A percentile compares a stretch with the other conserved stretches of the same genome.
These are phyloP conservation scores for Pichia kluyveri DNA, from an alignment of 805 yeast genomes.

Conservation along the genomic window DNA sequence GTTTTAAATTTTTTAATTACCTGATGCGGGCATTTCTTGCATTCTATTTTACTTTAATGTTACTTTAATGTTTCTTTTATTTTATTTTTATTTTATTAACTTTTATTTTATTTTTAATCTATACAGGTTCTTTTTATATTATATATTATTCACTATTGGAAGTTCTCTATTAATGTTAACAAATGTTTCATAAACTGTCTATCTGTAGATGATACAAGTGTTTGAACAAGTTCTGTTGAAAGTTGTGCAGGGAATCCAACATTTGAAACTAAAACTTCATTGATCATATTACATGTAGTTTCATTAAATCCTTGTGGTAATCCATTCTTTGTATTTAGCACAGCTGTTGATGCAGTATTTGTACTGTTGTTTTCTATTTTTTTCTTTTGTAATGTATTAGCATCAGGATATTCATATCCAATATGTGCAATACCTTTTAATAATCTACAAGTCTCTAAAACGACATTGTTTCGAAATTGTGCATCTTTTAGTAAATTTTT, in stretches of 20 bases:
- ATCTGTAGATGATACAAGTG: conserved; percentile 44
- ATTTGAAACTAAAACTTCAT: neutral
- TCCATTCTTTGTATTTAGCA: conserved; percentile 31
- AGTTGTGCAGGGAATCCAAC: conserved; percentile 27
- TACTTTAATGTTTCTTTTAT: too few relatives aligned
- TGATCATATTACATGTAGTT: conserved; percentile 21
- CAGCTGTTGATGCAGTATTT: too few relatives aligned
- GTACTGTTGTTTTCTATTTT: conserved; percentile 9
- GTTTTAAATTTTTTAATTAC: too few relatives aligned
- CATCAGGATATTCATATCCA: conserved; percentile 26
- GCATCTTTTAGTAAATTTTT: conserved; percentile 58
- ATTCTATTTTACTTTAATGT: too few relatives aligned
- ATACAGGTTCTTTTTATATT: neutral
- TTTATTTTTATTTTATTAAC: too few relatives aligned
- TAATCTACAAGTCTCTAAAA: conserved; percentile 58
- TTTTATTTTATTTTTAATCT: too few relatives aligned
- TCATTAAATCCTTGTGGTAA: conserved; percentile 19
- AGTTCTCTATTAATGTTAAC: conserved; percentile 24
- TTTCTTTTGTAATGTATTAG: conserved; percentile 16
- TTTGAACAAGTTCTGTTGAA: conserved; percentile 52
- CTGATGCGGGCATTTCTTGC: too few relatives aligned
- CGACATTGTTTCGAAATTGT: conserved; percentile 61
- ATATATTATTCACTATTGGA: neutral
- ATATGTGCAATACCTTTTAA: conserved; percentile 49
- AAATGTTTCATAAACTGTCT: conserved; percentile 68